A percentile compares a stretch with the other conserved stretches of the same genome.
Conservation (phyloP, 2,329 filamentous ascomycete species). For the Didymella sp. region DNA sequence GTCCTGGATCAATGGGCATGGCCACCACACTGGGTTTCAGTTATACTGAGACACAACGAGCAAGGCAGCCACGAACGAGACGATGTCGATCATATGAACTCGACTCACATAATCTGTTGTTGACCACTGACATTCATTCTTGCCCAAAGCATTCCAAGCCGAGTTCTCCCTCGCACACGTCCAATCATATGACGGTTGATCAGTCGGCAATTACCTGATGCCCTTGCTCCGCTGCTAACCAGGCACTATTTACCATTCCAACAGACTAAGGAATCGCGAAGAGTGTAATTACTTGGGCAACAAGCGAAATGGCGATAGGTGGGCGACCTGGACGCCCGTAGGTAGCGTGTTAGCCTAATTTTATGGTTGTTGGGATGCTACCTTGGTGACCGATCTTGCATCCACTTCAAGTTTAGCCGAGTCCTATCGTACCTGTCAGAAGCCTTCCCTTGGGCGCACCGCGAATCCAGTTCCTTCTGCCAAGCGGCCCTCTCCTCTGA, state of each 20-base stretch:
- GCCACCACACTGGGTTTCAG: constrained; percentile 45
- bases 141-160: constrained; percentile 46
- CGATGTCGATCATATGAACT: constrained; percentile 42
- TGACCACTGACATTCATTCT: constrained; percentile 48
- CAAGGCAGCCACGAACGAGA: constrained; percentile 43
- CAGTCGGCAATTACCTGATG: constrained; percentile 40
- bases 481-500: constrained; percentile 36
- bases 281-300: constrained; percentile 41
- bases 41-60: constrained; percentile 33
- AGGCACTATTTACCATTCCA: constrained; percentile 45
- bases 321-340: constrained; percentile 28
- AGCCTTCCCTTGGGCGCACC: constrained; percentile 33
- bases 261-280: constrained; percentile 33
- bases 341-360: constrained; percentile 46
- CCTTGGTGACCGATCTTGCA: constrained; percentile 37
- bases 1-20: constrained; percentile 46
- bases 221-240: constrained; percentile 51
- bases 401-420: constrained; percentile 40
- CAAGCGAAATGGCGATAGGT: constrained; percentile 41
- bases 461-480: constrained; percentile 32
- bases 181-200: constrained; percentile 46
- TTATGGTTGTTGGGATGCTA: constrained; percentile 40
- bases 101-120: constrained; percentile 43
- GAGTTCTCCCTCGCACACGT: constrained; percentile 47
- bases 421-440: constrained; percentile 38